Conservation (phyloP, 441 rosid genomes). For the Capsella rubella region DNA sequence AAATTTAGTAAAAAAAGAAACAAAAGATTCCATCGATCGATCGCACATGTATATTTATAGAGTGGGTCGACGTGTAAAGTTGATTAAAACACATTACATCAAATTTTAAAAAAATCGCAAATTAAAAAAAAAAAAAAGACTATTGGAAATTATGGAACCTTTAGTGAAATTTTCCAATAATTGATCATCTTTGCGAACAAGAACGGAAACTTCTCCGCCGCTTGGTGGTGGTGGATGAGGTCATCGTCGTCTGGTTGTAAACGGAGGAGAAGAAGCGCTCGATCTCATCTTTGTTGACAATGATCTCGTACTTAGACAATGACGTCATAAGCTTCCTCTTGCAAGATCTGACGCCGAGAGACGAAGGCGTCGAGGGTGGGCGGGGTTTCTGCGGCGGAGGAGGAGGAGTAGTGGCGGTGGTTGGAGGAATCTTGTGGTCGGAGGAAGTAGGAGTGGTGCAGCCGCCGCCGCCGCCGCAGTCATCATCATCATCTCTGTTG, state of each 20-base stretch:
- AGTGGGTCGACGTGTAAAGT: constrained; percentile 48
- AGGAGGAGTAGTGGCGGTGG: constrained; percentile 47
- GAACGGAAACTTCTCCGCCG: constrained; percentile 45
- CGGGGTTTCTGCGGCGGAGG: constrained; percentile 46
- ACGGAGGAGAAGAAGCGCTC: constrained; percentile 43
- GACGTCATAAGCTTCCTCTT: constrained; percentile 46
- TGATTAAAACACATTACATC: constrained; percentile 35
- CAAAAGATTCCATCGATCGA: constrained; percentile 35
- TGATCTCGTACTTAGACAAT: constrained; percentile 34
- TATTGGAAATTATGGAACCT: constrained; percentile 43
- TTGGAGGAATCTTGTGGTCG: constrained; percentile 45
- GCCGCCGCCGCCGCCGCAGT: constrained; percentile 31
- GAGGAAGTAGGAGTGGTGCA: constrained; percentile 49
- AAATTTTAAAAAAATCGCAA: constrained; percentile 20
- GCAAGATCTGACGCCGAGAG: constrained; percentile 43
- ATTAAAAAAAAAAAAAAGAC: constrained; percentile 23
- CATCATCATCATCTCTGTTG: constrained; percentile 30
- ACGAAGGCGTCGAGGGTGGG: constrained; percentile 32
- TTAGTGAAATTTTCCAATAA: constrained; percentile 26
- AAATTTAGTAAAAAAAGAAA: background rate
- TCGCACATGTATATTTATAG: constrained; percentile 42
- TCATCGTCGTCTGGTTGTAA: constrained; percentile 30
- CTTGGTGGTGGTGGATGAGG: constrained; percentile 32
- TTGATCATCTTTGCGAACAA: constrained; percentile 38
- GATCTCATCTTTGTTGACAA: constrained; percentile 43